Evolutionary conservation across 495 filamentous ascomycete genomes (phyloP).

Genomic region (Talaromyces liani): DNA sequence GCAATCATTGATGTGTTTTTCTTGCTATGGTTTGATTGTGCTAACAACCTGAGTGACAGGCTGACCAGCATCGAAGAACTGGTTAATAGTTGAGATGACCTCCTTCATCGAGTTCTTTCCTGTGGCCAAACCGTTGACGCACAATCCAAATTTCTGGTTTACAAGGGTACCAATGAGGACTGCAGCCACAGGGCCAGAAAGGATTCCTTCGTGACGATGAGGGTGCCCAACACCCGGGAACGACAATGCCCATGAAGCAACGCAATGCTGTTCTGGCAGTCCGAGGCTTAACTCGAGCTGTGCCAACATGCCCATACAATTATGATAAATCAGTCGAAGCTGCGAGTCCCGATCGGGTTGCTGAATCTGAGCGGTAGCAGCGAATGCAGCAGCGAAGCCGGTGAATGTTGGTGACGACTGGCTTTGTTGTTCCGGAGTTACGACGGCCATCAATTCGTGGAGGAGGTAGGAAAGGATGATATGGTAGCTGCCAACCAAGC

Average conservation of each 20-base stretch:
- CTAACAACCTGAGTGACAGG: not conserved
- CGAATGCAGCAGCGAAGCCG: not conserved
- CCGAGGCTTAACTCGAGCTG: constrained; percentile 5
- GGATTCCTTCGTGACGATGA: not conserved
- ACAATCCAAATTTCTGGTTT: constrained; percentile 3
- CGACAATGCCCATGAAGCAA: constrained; percentile 1
- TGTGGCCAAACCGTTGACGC: constrained; percentile 7
- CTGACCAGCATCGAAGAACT: not conserved
- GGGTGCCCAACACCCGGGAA: not conserved
- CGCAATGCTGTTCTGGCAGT: constrained; percentile 2
- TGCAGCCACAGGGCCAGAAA: constrained; percentile 3
- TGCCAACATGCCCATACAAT: constrained; percentile 1
- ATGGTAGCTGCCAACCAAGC: constrained; percentile 5
- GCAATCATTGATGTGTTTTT: not conserved
- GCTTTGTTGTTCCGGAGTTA: not conserved
- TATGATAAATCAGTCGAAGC: constrained; percentile 6
- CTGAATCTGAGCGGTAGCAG: not conserved
- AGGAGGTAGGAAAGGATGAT: constrained; percentile 8
- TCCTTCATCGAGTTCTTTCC: constrained; percentile 6
- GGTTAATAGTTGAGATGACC: constrained; percentile 2
- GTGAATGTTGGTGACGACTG: constrained; percentile 4
- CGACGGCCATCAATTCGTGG: constrained; percentile 4
- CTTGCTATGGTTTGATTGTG: not conserved
- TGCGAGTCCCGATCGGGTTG: not conserved
- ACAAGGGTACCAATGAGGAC: constrained; percentile 1